A percentile compares a stretch with the other conserved stretches of the same genome.
Conservation (phyloP, 331 rosid species). For the Malus hybrid region DNA sequence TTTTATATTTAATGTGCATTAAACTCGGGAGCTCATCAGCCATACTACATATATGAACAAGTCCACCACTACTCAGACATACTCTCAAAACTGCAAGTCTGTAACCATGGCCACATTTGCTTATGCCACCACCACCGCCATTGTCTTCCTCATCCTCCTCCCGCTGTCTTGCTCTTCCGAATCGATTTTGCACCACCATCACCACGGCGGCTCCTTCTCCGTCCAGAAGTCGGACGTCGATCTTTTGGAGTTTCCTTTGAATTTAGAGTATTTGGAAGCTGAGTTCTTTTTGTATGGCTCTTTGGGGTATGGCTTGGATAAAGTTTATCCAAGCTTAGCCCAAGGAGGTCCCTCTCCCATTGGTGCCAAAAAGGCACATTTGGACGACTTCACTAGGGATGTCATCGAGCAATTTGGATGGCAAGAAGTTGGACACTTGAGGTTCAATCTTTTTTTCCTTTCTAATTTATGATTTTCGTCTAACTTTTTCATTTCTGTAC, state of each 20-base stretch:
- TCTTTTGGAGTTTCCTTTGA: constrained; percentile 61
- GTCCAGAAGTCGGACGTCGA: constrained; percentile 28
- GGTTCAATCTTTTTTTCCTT: constrained; percentile 24
- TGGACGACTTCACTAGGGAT: constrained; percentile 27
- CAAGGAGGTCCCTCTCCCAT: constrained; percentile 59
- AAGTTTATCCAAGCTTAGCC: constrained; percentile 41
- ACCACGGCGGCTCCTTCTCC: not conserved
- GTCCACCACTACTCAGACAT: not conserved
- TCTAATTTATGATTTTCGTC: no score
- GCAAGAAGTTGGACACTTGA: constrained; percentile 87
- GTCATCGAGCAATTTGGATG: constrained; percentile 10
- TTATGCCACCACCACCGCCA: not conserved
- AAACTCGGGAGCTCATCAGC: not conserved
- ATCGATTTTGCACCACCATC: not conserved
- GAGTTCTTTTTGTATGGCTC: constrained; percentile 75
- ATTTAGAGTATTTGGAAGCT: constrained; percentile 72
- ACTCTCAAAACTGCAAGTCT: not conserved
- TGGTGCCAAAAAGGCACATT: constrained; percentile 49
- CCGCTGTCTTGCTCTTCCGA: constrained; percentile 4
- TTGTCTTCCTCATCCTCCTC: constrained; percentile 15
- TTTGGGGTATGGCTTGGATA: constrained; percentile 61
- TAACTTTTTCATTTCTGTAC: not conserved
- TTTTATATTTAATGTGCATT: not conserved
- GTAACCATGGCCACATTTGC: constrained; percentile 1
- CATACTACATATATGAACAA: not conserved